phyloP scores from a whole-genome alignment of 2,329 filamentous ascomycete genomes.

The Pestalotiopsis sp. region DNA sequence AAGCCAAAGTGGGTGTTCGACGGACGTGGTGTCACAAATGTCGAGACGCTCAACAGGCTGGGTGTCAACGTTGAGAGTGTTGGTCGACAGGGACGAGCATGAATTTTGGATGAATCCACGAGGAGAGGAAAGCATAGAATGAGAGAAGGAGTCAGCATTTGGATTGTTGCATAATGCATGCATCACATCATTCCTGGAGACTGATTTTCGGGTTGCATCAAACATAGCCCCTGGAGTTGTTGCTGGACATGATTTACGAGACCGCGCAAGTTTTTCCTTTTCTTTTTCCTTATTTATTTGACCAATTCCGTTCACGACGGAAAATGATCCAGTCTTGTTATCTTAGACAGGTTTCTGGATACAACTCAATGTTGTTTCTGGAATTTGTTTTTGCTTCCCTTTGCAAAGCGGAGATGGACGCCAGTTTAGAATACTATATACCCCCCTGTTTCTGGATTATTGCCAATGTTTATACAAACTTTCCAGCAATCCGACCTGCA shows the following conservation, averaged over 20 bases:
- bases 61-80: constrained; percentile 56
- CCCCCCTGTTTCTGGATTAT: background rate
- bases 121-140: background rate
- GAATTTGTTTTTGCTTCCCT: background rate
- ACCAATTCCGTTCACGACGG: background rate
- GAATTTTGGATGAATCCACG: background rate
- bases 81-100: constrained; percentile 41
- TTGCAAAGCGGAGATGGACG: background rate
- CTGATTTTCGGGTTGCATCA: background rate
- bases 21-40: constrained; percentile 56
- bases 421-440: background rate
- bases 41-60: constrained; percentile 48
- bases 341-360: background rate
- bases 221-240: background rate
- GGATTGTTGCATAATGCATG: background rate
- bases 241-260: background rate
- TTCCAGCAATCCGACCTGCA: background rate
- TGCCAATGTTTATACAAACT: background rate
- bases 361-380: background rate
- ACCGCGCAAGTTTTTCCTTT: background rate
- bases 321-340: background rate
- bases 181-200: background rate
- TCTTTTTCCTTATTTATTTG: background rate
- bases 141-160: background rate
- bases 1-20: constrained; percentile 61